Conservation (phyloP, 306 rosid genomes). For the Quercus dentata region DNA sequence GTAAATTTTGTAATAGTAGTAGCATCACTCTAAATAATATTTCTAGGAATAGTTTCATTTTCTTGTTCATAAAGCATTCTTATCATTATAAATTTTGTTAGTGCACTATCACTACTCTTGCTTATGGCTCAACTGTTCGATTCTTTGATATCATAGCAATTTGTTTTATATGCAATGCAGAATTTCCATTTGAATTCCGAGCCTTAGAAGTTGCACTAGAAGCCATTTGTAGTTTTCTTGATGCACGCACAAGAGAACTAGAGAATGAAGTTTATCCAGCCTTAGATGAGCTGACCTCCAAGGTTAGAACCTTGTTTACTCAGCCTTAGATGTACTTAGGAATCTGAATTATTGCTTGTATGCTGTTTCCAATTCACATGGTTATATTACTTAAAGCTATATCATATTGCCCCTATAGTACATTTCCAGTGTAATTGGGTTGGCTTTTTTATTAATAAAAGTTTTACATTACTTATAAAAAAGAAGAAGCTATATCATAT, state of each 20-base stretch:
- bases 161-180: constrained; percentile 26
- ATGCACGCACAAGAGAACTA: constrained; percentile 60
- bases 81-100: background rate
- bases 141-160: background rate
- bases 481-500: no score
- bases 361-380: background rate
- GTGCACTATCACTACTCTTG: background rate
- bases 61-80: background rate
- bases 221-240: constrained; percentile 72
- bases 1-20: no score
- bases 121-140: background rate
- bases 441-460: no score
- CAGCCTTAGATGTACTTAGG: no score
- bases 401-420: no score
- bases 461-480: no score
- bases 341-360: background rate
- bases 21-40: background rate
- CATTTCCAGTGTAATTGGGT: no score
- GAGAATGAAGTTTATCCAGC: constrained; percentile 76
- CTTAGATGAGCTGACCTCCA: constrained; percentile 73
- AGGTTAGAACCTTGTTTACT: constrained; percentile 36
- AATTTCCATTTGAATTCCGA: constrained; percentile 80
- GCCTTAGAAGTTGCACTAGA: constrained; percentile 71
- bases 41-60: background rate
- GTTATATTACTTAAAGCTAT: background rate